These are phyloP conservation scores for Apiospora arundinis DNA, from an alignment of 2,329 filamentous ascomycete genomes.

Conservation along the genomic window DNA sequence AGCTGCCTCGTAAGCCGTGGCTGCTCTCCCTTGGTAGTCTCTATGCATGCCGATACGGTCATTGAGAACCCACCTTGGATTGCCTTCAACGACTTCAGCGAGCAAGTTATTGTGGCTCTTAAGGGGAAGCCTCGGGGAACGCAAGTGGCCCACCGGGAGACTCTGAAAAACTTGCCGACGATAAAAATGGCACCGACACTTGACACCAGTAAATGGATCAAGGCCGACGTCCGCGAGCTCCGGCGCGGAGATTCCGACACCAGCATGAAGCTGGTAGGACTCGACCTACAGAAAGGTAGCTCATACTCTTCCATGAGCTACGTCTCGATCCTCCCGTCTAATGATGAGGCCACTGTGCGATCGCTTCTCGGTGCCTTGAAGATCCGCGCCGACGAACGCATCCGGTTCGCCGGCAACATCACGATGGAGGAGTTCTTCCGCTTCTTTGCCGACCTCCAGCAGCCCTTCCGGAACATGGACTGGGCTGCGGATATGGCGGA, in stretches of 20 bases:
- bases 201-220: slow-evolving; percentile 14
- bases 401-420: slow-evolving; percentile 7
- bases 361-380: background rate
- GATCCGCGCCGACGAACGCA: background rate
- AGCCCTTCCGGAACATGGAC: slow-evolving; percentile 7
- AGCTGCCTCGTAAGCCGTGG: background rate
- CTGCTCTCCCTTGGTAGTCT: background rate
- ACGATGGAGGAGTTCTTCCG: slow-evolving; percentile 11
- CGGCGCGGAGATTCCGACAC: background rate
- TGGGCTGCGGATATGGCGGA: slow-evolving; percentile 11
- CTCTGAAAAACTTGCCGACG: background rate
- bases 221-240: background rate
- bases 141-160: background rate
- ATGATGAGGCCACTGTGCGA: background rate
- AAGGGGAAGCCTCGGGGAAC: background rate
- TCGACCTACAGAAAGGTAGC: background rate
- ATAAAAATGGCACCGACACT: background rate
- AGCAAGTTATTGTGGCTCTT: slow-evolving; percentile 14
- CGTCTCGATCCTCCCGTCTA: background rate
- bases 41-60: background rate
- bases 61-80: slow-evolving; percentile 19
- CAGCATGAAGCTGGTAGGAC: slow-evolving; percentile 12
- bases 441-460: slow-evolving; percentile 10
- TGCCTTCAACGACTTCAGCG: background rate
- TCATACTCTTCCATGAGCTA: slow-evolving; percentile 15